Base-by-base conservation (phyloP, 345 rosid genomes). In the Pseudoturritis turrita region DNA sequence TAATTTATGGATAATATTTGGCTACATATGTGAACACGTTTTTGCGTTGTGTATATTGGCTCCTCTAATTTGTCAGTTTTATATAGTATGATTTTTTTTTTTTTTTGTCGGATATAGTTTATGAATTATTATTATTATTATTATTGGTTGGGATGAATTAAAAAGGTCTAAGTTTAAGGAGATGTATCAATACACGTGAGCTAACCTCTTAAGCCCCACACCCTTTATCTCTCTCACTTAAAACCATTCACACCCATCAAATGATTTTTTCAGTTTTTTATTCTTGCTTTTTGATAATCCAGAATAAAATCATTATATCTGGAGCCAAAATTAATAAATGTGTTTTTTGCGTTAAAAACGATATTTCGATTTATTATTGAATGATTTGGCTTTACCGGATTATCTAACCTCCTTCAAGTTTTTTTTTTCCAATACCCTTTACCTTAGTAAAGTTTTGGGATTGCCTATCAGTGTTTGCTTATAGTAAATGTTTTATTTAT, bases 141-240 rank as follows among this genome's bases (percentile, higher is more conserved):
- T 25, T 54, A 15, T 65, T 39, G 28, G 21, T n/a, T 60, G 49
- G 49, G 66, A 68, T 58, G 50, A 64, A 60, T 51, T 59, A 25
- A 44, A 67, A 78, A 52, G 81, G 83, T 78, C 74, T 67, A 77
- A 77, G 77, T 77, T 68, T 76, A 76, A 76, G 66, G 79, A 62
- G 75, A 70, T 78, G 81, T 78, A 81, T 81, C 85, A 67, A 77
- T 80, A 80, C 92, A 92, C 96, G 96, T 89, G 96, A 92, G 83
- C 87, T 81, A 92, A 88, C 96, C 85, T 85, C 92, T 82, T 81
- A 36, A n/a, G 63, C 65, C 56, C 84, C 83, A 81, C 85, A 53
- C 83, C 73, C 82, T 77, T 78, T 80, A 64, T 78, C 85, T 77
- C 77, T 61, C 79, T 50, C 79, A 52, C 84, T 82, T 78, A 77